A percentile compares a stretch with the other conserved stretches of the same genome.
These are phyloP conservation scores for Tulasnella sp. DNA, from an alignment of 768 basidiomycete species.

Conservation along the genomic window DNA sequence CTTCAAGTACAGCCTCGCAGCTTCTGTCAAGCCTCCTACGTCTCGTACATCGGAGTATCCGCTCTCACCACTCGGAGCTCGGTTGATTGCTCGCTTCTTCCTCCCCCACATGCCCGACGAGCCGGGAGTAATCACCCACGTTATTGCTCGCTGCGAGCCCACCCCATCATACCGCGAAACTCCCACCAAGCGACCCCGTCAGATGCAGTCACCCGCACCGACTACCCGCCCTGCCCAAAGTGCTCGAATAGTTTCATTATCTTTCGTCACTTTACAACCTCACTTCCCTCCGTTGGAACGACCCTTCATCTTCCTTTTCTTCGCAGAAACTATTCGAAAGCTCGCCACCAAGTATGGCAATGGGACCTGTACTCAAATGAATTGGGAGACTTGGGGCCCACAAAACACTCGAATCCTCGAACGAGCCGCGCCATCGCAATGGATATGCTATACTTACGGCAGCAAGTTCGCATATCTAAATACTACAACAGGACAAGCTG, in stretches of 20 bases:
- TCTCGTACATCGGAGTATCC: background rate
- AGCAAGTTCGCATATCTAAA: background rate
- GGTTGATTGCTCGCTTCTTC: background rate
- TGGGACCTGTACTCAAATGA: background rate
- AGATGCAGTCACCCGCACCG: background rate
- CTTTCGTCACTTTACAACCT: background rate
- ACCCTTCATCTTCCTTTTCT: background rate
- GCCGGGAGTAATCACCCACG: background rate
- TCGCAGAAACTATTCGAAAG: background rate
- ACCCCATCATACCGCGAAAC: slow-evolving; percentile 1
- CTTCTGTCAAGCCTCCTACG: background rate
- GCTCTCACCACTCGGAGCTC: background rate
- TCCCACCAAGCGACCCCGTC: background rate
- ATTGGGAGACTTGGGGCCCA: slow-evolving; percentile 10
- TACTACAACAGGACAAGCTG: too few species aligned
- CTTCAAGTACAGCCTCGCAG: background rate
- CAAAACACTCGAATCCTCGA: background rate
- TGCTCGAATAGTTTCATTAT: background rate
- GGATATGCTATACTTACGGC: slow-evolving; percentile 16
- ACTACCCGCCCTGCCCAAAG: background rate
- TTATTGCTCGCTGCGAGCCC: slow-evolving; percentile 6
- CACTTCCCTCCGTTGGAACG: background rate
- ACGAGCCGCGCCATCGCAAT: background rate
- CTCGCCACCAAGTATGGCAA: background rate
- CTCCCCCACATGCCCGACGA: background rate